Percentiles rank a stretch among this genome's conserved stretches.
phyloP scores from a whole-genome alignment of 1,139 yeast species.

The Hansenula anomala region DNA sequence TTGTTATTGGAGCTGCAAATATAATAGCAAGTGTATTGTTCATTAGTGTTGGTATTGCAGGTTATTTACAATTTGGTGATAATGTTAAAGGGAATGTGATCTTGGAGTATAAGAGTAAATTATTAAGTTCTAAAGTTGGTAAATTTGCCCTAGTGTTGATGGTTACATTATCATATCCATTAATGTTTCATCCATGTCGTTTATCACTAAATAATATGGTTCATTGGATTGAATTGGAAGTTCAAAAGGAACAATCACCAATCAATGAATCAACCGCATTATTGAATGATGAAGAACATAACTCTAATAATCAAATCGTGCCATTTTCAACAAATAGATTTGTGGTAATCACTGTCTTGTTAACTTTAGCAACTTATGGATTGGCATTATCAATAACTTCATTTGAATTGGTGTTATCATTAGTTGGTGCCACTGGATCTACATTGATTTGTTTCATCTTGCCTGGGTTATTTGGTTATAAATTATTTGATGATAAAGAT shows the following conservation, averaged over 20 bases:
- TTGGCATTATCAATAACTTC: constrained; percentile 70
- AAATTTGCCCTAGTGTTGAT: constrained; percentile 71
- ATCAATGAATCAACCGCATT: constrained; percentile 11
- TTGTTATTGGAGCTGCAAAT: constrained; percentile 56
- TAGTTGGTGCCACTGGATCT: constrained; percentile 94
- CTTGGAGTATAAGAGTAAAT: constrained; percentile 44
- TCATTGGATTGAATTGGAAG: constrained; percentile 38
- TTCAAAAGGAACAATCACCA: constrained; percentile 8
- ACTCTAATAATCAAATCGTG: constrained; percentile 26
- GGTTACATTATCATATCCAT: constrained; percentile 85
- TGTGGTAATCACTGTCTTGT: constrained; percentile 38
- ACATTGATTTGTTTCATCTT: constrained; percentile 88
- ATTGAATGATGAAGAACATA: constrained; percentile 13
- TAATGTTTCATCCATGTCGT: constrained; percentile 90
- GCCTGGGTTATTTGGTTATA: constrained; percentile 86
- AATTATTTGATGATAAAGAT: constrained; percentile 43
- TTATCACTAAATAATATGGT: constrained; percentile 75
- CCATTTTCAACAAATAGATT: constrained; percentile 51
- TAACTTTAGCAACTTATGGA: constrained; percentile 47
- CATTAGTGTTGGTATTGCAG: constrained; percentile 69
- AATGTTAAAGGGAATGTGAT: constrained; percentile 78
- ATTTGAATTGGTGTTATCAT: constrained; percentile 78
- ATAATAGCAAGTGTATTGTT: constrained; percentile 55
- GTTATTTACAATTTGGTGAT: constrained; percentile 84
- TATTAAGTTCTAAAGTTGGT: constrained; percentile 46